These are phyloP conservation scores for Paecilomyces niveus DNA, from an alignment of 2,329 filamentous ascomycete species.

Conservation along the genomic window DNA sequence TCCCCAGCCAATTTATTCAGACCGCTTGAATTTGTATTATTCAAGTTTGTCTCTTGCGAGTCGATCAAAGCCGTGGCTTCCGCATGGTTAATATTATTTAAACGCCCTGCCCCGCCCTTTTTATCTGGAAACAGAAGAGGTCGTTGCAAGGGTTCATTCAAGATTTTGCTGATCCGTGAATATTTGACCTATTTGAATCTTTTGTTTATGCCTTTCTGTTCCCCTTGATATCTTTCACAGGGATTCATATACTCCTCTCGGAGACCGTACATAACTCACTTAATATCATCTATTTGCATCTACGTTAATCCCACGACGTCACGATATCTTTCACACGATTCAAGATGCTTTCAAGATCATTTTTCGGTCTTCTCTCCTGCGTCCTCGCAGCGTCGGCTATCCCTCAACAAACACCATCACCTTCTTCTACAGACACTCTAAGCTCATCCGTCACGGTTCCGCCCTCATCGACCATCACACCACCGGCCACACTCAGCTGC, in stretches of 20 bases:
- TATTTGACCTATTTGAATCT: background rate
- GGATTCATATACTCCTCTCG: background rate
- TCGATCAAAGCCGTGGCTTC: background rate
- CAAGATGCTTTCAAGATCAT: background rate
- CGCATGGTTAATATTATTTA: background rate
- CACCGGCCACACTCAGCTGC: conserved; percentile 9
- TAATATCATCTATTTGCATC: background rate
- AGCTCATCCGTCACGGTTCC: background rate
- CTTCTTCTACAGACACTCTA: conserved; percentile 8
- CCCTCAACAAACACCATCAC: background rate
- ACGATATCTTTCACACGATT: background rate
- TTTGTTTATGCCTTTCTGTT: background rate
- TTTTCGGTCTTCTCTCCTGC: background rate
- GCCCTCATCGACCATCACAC: conserved; percentile 7
- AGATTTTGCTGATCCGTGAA: background rate
- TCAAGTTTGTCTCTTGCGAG: background rate
- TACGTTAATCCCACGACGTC: background rate
- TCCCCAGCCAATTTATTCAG: background rate
- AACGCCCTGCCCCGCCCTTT: background rate
- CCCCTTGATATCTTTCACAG: background rate
- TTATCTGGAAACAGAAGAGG: background rate
- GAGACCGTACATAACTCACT: background rate
- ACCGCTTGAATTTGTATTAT: background rate
- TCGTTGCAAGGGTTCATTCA: background rate
- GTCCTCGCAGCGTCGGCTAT: background rate